Conservation (phyloP, 208 protist genomes). For the Crithidia fasciculata region DNA sequence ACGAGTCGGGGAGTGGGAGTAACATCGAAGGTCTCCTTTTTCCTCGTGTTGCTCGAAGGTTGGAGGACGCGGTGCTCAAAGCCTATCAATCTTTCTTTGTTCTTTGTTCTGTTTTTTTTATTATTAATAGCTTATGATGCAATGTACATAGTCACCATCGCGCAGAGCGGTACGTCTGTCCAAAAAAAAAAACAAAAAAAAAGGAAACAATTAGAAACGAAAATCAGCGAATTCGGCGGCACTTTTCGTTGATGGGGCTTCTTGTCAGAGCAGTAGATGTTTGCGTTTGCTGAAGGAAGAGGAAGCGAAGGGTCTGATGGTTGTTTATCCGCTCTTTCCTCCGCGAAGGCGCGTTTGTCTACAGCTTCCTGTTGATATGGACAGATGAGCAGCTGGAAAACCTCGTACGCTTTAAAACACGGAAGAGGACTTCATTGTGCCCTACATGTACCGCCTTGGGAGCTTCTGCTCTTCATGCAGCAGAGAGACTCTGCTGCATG, state of each 20-base stretch:
- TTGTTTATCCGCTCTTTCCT: no score
- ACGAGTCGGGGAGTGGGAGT: no score
- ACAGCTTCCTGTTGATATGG: no score
- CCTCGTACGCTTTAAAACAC: no score
- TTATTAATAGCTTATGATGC: neutral
- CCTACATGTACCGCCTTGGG: neutral
- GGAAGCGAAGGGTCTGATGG: no score
- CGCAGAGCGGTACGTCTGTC: neutral
- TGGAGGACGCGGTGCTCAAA: no score
- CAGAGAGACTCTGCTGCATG: neutral
- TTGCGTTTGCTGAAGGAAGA: no score
- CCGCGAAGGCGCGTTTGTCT: no score
- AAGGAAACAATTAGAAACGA: neutral
- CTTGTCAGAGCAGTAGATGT: no score
- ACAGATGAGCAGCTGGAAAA: no score
- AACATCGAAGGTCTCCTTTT: neutral
- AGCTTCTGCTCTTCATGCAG: neutral
- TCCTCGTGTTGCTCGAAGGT: neutral
- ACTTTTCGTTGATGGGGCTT: no score
- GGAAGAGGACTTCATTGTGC: neutral
- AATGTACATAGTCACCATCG: slow-evolving; percentile 5
- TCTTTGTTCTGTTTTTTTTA: slow-evolving; percentile 6
- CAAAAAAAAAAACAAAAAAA: neutral
- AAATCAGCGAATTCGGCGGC: neutral
- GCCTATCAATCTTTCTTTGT: no score